A percentile compares a stretch with the other conserved stretches of the same genome.
These are phyloP conservation scores for Larix kaempferi DNA, from an alignment of 75 land plant genomes.

Conservation along the genomic window DNA sequence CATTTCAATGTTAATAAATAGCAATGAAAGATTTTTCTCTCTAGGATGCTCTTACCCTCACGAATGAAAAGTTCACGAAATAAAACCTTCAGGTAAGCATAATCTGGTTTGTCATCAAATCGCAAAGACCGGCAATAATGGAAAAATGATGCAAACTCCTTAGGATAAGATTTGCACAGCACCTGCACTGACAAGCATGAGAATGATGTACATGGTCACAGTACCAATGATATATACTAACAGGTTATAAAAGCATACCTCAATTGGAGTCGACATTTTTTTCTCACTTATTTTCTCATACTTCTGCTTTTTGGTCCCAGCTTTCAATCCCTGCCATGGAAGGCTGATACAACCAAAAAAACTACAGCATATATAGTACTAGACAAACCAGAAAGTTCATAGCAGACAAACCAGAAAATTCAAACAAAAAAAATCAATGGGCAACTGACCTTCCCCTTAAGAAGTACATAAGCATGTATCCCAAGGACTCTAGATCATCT, in stretches of 20 bases:
- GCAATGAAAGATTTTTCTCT: background rate
- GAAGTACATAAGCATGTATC: conserved; percentile 54
- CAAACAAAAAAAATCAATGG: background rate
- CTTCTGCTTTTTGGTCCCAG: conserved; percentile 59
- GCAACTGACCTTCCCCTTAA: conserved; percentile 32
- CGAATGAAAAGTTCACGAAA: conserved; percentile 56
- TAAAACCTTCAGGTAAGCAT: conserved; percentile 40
- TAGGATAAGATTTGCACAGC: conserved; percentile 40
- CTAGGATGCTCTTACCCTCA: conserved; percentile 22
- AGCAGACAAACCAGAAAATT: background rate
- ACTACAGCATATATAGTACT: background rate
- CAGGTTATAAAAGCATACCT: conserved; percentile 20
- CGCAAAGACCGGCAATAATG: conserved; percentile 55
- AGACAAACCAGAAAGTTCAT: background rate
- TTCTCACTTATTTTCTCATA: conserved; percentile 57
- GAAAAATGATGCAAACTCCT: conserved; percentile 47
- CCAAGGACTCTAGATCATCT: conserved; percentile 53
- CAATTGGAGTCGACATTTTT: conserved; percentile 53
- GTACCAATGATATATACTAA: background rate
- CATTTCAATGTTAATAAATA: background rate
- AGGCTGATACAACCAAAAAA: conserved; percentile 23
- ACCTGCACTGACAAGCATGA: conserved; percentile 11
- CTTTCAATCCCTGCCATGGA: conserved; percentile 59
- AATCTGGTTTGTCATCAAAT: conserved; percentile 51
- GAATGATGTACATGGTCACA: background rate